Evolutionary conservation across 306 rosid genomes (phyloP).

Genomic region (Luffa aegyptiaca): DNA sequence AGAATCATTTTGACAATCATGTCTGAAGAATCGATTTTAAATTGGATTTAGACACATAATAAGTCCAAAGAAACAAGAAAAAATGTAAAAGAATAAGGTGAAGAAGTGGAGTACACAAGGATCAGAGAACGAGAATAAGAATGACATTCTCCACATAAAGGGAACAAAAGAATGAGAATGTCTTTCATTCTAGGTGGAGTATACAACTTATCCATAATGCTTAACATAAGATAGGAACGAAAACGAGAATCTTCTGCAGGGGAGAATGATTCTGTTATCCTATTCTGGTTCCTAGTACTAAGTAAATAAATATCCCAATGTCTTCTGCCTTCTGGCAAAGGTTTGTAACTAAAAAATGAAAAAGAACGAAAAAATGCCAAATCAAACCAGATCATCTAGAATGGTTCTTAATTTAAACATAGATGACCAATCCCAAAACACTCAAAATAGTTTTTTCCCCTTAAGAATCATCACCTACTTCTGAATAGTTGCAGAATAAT

Average conservation of each 20-base stretch:
- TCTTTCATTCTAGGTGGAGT: not conserved
- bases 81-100: not conserved
- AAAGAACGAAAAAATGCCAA: not conserved
- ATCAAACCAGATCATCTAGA: not conserved
- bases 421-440: not conserved
- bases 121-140: not conserved
- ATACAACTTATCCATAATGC: not conserved
- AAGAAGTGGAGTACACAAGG: not conserved
- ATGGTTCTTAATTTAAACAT: not conserved
- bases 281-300: not conserved
- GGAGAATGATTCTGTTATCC: not conserved
- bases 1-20: not conserved
- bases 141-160: not conserved
- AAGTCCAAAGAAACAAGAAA: not conserved
- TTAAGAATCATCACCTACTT: no score
- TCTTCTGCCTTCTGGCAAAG: not conserved
- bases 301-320: not conserved
- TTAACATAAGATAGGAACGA: not conserved
- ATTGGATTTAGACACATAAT: not conserved
- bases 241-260: not conserved
- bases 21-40: not conserved
- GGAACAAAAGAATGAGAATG: not conserved
- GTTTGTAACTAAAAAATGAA: not conserved
- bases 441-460: no score
- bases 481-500: no score